These are phyloP conservation scores for Phytophthora pistaciae DNA, from an alignment of 352 stramenopile genomes.

Conservation along the genomic window DNA sequence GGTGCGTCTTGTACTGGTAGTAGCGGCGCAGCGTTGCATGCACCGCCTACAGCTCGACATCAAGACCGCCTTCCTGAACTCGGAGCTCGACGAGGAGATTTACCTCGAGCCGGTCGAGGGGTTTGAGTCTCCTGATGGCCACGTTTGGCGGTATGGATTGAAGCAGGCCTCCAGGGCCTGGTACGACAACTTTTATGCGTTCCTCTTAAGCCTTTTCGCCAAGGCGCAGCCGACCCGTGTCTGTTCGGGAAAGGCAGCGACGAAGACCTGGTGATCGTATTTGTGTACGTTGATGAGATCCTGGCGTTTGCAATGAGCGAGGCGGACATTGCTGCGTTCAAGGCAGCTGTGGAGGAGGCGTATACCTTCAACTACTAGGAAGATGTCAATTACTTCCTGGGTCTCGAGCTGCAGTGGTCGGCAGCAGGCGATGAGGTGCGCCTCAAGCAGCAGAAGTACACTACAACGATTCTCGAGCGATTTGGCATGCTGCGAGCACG, in stretches of 20 bases:
- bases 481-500: neutral
- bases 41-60: conserved; percentile 20
- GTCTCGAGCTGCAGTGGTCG: neutral
- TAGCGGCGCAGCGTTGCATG: conserved; percentile 11
- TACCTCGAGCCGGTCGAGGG: neutral
- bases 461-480: neutral
- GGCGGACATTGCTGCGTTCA: neutral
- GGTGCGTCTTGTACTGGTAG: conserved; percentile 13
- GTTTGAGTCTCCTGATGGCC: neutral
- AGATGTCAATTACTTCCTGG: neutral
- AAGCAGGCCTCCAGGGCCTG: neutral
- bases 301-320: neutral
- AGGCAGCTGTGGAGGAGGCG: neutral
- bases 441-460: neutral
- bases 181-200: neutral
- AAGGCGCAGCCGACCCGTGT: neutral
- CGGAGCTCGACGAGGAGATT: neutral
- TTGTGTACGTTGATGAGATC: neutral
- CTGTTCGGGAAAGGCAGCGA: neutral
- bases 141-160: neutral
- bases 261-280: neutral
- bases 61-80: conserved; percentile 4
- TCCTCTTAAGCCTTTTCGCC: neutral
- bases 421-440: neutral
- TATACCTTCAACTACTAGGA: neutral